These are phyloP conservation scores for Globisporangium canariense DNA, from an alignment of 352 stramenopile species.

Conservation along the genomic window DNA sequence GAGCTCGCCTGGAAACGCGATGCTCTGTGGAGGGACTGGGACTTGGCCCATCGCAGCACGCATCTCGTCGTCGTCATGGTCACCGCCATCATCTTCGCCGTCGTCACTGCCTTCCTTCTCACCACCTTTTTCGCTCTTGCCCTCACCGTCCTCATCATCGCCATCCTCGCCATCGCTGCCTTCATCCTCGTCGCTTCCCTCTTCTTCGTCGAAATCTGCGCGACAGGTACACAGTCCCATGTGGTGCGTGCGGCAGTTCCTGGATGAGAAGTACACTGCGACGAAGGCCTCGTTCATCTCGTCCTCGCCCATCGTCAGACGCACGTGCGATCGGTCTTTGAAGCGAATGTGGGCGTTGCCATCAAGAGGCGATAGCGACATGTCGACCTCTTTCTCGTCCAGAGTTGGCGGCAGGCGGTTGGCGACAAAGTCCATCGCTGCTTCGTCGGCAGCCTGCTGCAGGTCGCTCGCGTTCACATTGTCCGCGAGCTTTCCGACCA, in stretches of 20 bases:
- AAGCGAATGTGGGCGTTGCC: slow-evolving; percentile 48
- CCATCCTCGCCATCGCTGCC: slow-evolving; percentile 18
- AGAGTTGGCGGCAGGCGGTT: slow-evolving; percentile 60
- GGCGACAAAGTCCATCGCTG: slow-evolving; percentile 68
- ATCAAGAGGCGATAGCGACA: slow-evolving; percentile 32
- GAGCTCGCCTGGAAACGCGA: slow-evolving; percentile 65
- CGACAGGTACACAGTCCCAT: slow-evolving; percentile 78
- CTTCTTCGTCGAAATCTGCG: slow-evolving; percentile 22
- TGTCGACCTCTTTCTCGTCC: slow-evolving; percentile 15
- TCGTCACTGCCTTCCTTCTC: slow-evolving; percentile 25
- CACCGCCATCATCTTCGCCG: slow-evolving; percentile 29
- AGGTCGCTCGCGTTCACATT: slow-evolving; percentile 53
- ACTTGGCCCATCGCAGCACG: slow-evolving; percentile 32
- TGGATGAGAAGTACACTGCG: slow-evolving; percentile 64
- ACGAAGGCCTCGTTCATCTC: slow-evolving; percentile 57
- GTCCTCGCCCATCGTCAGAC: slow-evolving; percentile 62
- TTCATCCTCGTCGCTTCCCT: slow-evolving; percentile 26
- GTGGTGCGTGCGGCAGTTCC: slow-evolving; percentile 80
- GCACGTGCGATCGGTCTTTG: slow-evolving; percentile 64
- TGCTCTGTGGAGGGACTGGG: slow-evolving; percentile 41
- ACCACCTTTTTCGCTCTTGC: slow-evolving; percentile 25
- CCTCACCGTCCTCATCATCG: slow-evolving; percentile 21
- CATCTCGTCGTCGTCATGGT: slow-evolving; percentile 30
- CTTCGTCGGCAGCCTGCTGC: slow-evolving; percentile 70
- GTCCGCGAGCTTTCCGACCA: slow-evolving; percentile 48